phyloP scores from a whole-genome alignment of 768 basidiomycete species.

The Leccinum longicurvipes region DNA sequence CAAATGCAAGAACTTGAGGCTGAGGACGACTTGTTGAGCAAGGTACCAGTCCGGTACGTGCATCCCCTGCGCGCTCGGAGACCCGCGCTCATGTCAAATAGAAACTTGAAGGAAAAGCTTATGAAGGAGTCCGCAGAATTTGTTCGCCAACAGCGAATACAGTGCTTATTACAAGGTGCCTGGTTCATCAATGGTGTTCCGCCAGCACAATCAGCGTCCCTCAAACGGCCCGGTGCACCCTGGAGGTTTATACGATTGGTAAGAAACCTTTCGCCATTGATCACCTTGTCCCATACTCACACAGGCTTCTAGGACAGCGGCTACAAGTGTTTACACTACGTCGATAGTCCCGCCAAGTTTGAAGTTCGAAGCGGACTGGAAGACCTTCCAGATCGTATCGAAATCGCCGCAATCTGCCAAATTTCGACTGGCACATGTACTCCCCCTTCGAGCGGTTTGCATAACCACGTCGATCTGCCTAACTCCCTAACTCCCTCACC shows the following conservation, averaged over 20 bases:
- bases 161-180: constrained; percentile 83
- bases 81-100: constrained; percentile 29
- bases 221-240: constrained; percentile 56
- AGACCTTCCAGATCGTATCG: constrained; percentile 84
- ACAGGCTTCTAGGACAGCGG: constrained; percentile 60
- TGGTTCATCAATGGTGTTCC: constrained; percentile 88
- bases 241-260: constrained; percentile 91
- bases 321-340: constrained; percentile 78
- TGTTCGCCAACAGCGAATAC: constrained; percentile 83
- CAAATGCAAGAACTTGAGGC: constrained; percentile 89
- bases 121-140: constrained; percentile 91
- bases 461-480: constrained; percentile 59
- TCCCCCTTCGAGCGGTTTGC: constrained; percentile 61
- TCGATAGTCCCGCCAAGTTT: constrained; percentile 78
- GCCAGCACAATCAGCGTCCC: constrained; percentile 36
- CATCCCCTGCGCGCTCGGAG: not conserved
- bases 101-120: constrained; percentile 79
- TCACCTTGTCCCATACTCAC: not conserved
- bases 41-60: constrained; percentile 77
- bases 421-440: constrained; percentile 73
- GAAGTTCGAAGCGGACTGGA: constrained; percentile 77
- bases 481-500: constrained; percentile 58
- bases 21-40: constrained; percentile 84
- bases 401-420: constrained; percentile 75
- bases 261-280: constrained; percentile 17